Conservation (phyloP, 441 rosid species). For the Breynia disticha region DNA sequence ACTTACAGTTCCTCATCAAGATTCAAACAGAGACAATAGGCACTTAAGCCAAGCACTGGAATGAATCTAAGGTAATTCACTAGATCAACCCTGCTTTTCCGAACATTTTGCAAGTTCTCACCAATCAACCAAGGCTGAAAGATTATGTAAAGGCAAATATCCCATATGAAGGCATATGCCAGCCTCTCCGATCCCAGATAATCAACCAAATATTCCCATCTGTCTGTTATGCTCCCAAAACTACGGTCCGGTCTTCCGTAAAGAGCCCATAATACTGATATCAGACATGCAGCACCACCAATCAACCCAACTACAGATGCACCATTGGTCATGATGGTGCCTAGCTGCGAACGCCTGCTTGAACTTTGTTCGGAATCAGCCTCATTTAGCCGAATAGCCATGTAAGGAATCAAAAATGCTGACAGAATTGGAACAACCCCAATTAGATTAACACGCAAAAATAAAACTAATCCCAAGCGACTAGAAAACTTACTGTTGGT, state of each 20-base stretch:
- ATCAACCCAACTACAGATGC: constrained; percentile 61
- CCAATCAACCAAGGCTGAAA: constrained; percentile 96
- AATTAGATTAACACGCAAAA: neutral
- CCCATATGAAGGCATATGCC: constrained; percentile 91
- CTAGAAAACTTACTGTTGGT: constrained; percentile 56
- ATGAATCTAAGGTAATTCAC: constrained; percentile 64
- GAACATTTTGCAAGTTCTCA: constrained; percentile 58
- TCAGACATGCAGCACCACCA: constrained; percentile 43
- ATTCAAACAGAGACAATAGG: constrained; percentile 57
- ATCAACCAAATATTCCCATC: constrained; percentile 54
- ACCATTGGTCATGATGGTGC: constrained; percentile 59
- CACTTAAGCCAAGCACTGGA: constrained; percentile 67
- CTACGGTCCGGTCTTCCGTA: constrained; percentile 55
- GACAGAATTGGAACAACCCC: constrained; percentile 12
- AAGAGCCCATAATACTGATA: constrained; percentile 61
- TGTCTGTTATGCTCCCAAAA: constrained; percentile 51
- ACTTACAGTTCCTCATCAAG: constrained; percentile 32
- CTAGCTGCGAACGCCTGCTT: constrained; percentile 46
- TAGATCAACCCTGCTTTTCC: constrained; percentile 36
- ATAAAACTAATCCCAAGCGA: neutral
- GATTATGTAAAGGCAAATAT: constrained; percentile 59
- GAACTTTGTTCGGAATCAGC: constrained; percentile 28
- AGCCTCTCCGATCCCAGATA: constrained; percentile 84
- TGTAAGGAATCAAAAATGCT: constrained; percentile 88
- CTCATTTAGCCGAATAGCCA: constrained; percentile 75